Percentiles rank a stretch among this genome's conserved stretches.
phyloP scores from a whole-genome alignment of 139 green algal species.

The Picochlorum sp. region DNA sequence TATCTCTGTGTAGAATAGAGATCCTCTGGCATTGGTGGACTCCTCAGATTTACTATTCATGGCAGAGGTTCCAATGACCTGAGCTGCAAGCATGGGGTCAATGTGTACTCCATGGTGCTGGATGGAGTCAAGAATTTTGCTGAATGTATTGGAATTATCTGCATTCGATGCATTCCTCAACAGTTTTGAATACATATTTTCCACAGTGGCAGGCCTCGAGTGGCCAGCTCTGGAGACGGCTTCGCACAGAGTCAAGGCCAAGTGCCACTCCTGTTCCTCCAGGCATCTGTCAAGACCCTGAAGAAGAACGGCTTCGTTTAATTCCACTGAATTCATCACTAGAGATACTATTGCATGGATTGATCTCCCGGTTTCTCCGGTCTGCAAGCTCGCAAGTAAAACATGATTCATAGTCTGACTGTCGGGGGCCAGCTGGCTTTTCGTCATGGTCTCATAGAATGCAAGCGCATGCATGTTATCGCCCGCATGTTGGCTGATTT shows the following conservation, averaged over 20 bases:
- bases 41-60: background rate
- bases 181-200: background rate
- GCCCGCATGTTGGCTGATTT: background rate
- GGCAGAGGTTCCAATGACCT: background rate
- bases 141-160: background rate
- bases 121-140: background rate
- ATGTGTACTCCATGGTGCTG: background rate
- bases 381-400: background rate
- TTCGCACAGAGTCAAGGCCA: background rate
- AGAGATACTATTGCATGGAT: background rate
- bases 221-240: background rate
- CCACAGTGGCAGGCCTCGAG: background rate
- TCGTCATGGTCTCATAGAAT: background rate
- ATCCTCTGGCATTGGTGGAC: background rate
- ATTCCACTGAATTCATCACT: background rate
- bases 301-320: background rate
- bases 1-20: background rate
- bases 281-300: background rate
- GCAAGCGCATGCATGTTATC: background rate
- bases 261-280: background rate
- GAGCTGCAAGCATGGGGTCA: background rate
- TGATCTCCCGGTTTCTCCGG: background rate
- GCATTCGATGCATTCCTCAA: background rate
- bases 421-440: background rate
- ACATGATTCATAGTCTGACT: background rate